Evolutionary conservation across 805 yeast genomes (phyloP).

Genomic region (Teunomyces cretensis): DNA sequence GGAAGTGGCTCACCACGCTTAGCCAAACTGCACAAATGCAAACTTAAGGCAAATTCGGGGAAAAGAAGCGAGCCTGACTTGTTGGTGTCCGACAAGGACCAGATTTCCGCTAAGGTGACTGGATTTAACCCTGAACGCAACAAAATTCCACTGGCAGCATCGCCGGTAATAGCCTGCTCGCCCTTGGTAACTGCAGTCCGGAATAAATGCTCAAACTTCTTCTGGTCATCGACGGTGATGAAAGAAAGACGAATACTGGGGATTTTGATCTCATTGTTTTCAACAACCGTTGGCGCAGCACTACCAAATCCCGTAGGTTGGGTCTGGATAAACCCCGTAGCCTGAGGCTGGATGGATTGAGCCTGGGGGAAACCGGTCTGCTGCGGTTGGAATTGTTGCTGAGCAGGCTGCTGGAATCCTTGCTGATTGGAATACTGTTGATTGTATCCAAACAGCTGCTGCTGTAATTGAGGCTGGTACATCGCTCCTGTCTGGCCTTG

Average conservation of each 20-base stretch:
- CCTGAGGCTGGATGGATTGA: constrained; percentile 27
- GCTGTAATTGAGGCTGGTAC: constrained; percentile 19
- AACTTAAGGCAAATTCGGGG: constrained; percentile 92
- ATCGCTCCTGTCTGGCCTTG: constrained; percentile 4
- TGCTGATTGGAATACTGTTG: constrained; percentile 14
- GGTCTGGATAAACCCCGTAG: constrained; percentile 36
- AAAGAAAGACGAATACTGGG: constrained; percentile 81
- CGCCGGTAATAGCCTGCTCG: constrained; percentile 68
- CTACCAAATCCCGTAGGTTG: constrained; percentile 49
- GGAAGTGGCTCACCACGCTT: constrained; percentile 82
- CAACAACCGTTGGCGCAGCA: constrained; percentile 42
- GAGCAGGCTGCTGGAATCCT: constrained; percentile 18
- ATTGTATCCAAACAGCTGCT: constrained; percentile 46
- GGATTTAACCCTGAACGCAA: constrained; percentile 79
- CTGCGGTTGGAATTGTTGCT: constrained; percentile 19
- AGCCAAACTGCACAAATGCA: constrained; percentile 79
- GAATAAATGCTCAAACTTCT: constrained; percentile 81
- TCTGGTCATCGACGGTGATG: constrained; percentile 81
- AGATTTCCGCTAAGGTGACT: constrained; percentile 73
- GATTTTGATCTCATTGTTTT: constrained; percentile 60
- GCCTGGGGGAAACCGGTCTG: constrained; percentile 15
- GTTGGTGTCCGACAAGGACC: constrained; percentile 90
- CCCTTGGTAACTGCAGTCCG: constrained; percentile 71
- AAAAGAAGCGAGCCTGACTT: constrained; percentile 82
- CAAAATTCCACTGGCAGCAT: constrained; percentile 74